A percentile compares a stretch with the other conserved stretches of the same genome.
These are phyloP conservation scores for Colletotrichum liaoningense DNA, from an alignment of 2,329 filamentous ascomycete species.

Conservation along the genomic window DNA sequence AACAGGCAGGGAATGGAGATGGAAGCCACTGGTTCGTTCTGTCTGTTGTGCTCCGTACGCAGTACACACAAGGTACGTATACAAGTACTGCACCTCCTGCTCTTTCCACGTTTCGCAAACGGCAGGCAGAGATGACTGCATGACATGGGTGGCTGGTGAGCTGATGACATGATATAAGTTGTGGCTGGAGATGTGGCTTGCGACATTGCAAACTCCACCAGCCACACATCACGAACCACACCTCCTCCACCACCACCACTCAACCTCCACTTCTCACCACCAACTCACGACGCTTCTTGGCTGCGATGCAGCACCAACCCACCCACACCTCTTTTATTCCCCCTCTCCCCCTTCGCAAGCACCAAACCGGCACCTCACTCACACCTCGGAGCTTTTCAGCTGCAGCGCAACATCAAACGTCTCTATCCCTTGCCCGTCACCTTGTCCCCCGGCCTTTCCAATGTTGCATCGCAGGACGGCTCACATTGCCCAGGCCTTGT, in stretches of 20 bases:
- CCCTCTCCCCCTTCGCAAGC: not conserved
- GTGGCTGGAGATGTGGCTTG: too few species aligned
- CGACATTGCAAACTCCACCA: not conserved
- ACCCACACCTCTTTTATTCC: not conserved
- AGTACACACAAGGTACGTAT: not conserved
- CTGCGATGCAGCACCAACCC: not conserved
- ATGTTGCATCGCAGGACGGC: slow-evolving; percentile 15
- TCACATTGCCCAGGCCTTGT: not conserved
- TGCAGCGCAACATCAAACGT: slow-evolving; percentile 26
- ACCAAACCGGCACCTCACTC: not conserved
- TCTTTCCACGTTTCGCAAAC: not conserved
- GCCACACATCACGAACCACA: not conserved
- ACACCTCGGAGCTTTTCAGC: slow-evolving; percentile 29
- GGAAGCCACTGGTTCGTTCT: not conserved
- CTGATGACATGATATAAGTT: not conserved
- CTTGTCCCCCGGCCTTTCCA: not conserved
- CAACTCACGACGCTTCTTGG: not conserved
- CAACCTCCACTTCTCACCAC: not conserved
- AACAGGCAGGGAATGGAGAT: not conserved
- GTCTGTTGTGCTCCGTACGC: not conserved
- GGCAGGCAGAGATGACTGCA: not conserved
- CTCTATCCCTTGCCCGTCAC: not conserved
- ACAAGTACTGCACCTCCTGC: not conserved
- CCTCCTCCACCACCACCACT: too few species aligned
- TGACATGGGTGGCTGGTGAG: not conserved